These are phyloP conservation scores for Alisma plantagoaquatica DNA, from an alignment of 106 monocot species.

Conservation along the genomic window DNA sequence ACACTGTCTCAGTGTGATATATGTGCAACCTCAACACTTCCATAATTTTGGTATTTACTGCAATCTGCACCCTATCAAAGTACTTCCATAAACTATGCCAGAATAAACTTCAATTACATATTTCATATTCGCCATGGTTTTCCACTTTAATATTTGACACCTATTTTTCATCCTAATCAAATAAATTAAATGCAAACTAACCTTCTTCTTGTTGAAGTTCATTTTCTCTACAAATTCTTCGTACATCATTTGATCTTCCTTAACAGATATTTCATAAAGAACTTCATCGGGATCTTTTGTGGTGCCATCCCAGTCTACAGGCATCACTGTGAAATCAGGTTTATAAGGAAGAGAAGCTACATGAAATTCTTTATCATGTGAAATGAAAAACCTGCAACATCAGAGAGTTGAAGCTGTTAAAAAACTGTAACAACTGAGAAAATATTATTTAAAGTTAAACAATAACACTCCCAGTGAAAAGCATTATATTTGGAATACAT, in stretches of 20 bases:
- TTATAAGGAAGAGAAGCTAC: slow-evolving; percentile 91
- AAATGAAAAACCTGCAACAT: slow-evolving; percentile 83
- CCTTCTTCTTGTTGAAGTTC: slow-evolving; percentile 90
- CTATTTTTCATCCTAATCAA: too few species aligned
- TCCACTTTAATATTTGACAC: too few species aligned
- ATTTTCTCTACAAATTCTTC: slow-evolving; percentile 82
- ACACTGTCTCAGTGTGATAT: too few species aligned
- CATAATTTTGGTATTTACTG: too few species aligned
- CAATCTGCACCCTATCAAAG: too few species aligned
- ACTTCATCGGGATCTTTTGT: slow-evolving; percentile 90
- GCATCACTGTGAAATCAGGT: slow-evolving; percentile 96
- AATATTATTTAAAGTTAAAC: not conserved
- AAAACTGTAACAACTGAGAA: too few species aligned
- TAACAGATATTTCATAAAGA: slow-evolving; percentile 85
- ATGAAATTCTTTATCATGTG: slow-evolving; percentile 91
- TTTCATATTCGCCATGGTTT: too few species aligned
- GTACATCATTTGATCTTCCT: slow-evolving; percentile 81
- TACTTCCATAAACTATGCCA: too few species aligned
- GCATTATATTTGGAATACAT: too few species aligned
- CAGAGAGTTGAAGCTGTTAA: too few species aligned
- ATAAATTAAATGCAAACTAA: slow-evolving; percentile 13
- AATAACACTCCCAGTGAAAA: slow-evolving; percentile 2
- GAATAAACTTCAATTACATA: too few species aligned
- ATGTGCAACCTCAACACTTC: too few species aligned
- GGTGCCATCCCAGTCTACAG: slow-evolving; percentile 93